Evolutionary conservation across 805 yeast species (phyloP).

Genomic region (Saccharomycopsis olivae): DNA sequence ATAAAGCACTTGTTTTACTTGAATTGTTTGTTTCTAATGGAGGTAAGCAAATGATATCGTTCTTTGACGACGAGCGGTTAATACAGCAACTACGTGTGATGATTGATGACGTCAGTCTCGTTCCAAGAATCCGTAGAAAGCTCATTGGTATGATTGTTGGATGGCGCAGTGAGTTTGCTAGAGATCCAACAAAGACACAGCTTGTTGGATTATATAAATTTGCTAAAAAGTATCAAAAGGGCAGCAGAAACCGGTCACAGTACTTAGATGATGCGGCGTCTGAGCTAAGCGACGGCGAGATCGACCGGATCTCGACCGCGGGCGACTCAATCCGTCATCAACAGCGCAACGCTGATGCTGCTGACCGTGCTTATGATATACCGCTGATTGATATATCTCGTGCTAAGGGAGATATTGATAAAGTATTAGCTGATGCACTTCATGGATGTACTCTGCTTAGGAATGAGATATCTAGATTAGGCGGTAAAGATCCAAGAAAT

Average conservation of each 20-base stretch:
- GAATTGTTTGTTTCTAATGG: constrained; percentile 54
- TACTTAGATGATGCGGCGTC: constrained; percentile 20
- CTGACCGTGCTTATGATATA: constrained; percentile 43
- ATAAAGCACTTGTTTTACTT: constrained; percentile 48
- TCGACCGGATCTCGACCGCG: constrained; percentile 17
- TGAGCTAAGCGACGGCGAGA: constrained; percentile 19
- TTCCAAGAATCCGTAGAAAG: constrained; percentile 35
- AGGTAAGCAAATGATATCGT: constrained; percentile 23
- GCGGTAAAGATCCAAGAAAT: constrained; percentile 51
- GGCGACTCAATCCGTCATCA: constrained; percentile 16
- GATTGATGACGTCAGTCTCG: constrained; percentile 27
- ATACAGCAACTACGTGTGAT: constrained; percentile 43
- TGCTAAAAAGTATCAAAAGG: constrained; percentile 17
- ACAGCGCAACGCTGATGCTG: constrained; percentile 20
- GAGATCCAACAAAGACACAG: constrained; percentile 36
- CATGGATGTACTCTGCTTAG: constrained; percentile 60
- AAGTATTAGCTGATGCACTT: constrained; percentile 63
- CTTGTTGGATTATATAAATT: constrained; percentile 36
- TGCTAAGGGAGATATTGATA: constrained; percentile 63
- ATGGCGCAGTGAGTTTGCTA: constrained; percentile 56
- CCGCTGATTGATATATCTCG: constrained; percentile 59
- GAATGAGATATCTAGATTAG: constrained; percentile 41
- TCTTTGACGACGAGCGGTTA: constrained; percentile 62
- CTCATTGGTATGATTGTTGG: constrained; percentile 42
- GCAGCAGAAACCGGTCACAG: constrained; percentile 16